Evolutionary conservation across 257 asterid genomes (phyloP), one percentile per base, ranked within the genome.

Genomic region (Solanum chaucha): DNA sequence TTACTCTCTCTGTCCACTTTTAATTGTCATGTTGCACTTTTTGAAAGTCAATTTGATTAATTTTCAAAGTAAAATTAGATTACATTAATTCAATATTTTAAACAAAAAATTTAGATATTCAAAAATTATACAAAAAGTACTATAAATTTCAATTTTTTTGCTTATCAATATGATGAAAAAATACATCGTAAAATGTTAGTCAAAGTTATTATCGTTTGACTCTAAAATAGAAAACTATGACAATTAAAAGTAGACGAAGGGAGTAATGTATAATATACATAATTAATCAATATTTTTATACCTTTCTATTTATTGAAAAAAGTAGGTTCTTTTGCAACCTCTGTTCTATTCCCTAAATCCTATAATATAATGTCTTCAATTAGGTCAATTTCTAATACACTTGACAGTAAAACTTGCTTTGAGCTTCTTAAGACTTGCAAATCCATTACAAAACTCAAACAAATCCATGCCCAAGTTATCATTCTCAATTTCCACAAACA

Each of bases 401-500:
- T 91, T 58, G 88, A 92, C 75, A 93, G 87, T 88, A 92, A 88
- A 80, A 28, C 90, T 44, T 92, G 93, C 88, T 87, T 95, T 86
- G 90, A 92, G 82, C 94, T 94, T 88, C 89, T 94, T 36, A 96
- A 92, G 87, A 64, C 71, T 83, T 96, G 99, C 96, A 93, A 91
- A 90, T 94, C 92, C 86, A 87, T 89, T 87, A n/a, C 70, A 55
- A 90, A 92, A 40, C 86, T 95, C 87, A 85, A 82, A 86, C 94
- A 95, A 93, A 95, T 96, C 86, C 99, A 95, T 19, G 92, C 96
- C 48, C 95, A 90, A 48, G 86, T 92, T 87, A 89, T 91, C 93
- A 86, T 88, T 38, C 88, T 91, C 55, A 97, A 98, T 87, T 91
- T 90, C 87, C 94, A 93, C 87, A 87, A 67, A 59, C 93, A 93